Evolutionary conservation across 1,284 basidiomycete genomes (phyloP).

Genomic region (Ganoderma resinaceum): DNA sequence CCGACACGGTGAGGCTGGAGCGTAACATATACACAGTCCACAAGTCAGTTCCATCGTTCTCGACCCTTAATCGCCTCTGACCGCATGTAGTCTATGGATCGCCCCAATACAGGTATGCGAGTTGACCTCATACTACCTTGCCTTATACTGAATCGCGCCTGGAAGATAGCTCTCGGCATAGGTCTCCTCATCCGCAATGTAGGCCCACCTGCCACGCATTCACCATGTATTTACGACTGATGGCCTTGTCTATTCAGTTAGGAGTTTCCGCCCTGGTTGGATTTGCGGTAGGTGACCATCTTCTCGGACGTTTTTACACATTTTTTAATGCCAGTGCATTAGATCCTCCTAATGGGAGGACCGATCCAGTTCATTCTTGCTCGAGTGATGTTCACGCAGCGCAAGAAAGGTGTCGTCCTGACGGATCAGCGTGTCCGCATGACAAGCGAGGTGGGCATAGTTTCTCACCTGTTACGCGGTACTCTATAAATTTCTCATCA

Average conservation of each 20-base stretch:
- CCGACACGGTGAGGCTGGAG: conserved; percentile 64
- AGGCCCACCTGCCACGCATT: conserved; percentile 21
- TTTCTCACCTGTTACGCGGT: neutral
- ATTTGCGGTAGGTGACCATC: conserved; percentile 56
- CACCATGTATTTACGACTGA: conserved; percentile 2
- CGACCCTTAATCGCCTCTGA: conserved; percentile 16
- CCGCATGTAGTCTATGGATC: conserved; percentile 56
- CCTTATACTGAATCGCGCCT: conserved; percentile 5
- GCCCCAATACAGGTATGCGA: conserved; percentile 56
- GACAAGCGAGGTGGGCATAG: conserved; percentile 56
- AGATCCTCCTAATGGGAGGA: conserved; percentile 63
- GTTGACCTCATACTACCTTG: neutral
- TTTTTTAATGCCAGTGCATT: neutral
- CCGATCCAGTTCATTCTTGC: conserved; percentile 73
- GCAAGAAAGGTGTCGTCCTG: conserved; percentile 70
- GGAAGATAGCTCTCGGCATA: conserved; percentile 65
- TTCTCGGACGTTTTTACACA: neutral
- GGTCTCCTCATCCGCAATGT: conserved; percentile 71
- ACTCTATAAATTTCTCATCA: neutral
- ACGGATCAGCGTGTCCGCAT: conserved; percentile 78
- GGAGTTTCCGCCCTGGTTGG: conserved; percentile 78
- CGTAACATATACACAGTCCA: conserved; percentile 54
- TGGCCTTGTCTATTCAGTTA: conserved; percentile 48
- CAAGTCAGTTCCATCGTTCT: conserved; percentile 46
- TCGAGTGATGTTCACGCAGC: conserved; percentile 66